phyloP scores from a whole-genome alignment of 768 basidiomycete genomes.

The Pleurotus pulmonarius region DNA sequence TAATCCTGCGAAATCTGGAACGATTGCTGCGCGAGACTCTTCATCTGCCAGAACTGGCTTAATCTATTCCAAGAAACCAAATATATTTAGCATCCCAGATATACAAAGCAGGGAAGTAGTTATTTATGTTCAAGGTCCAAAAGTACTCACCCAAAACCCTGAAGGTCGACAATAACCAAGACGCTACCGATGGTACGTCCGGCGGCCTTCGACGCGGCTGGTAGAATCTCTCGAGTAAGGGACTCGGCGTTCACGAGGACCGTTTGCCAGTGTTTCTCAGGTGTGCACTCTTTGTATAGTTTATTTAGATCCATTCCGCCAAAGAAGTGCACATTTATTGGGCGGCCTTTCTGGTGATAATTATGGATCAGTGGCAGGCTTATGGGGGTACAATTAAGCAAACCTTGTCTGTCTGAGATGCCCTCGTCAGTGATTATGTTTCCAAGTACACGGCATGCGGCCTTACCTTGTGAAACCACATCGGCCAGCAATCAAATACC shows the following conservation, averaged over 20 bases:
- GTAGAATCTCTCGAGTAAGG: conserved; percentile 62
- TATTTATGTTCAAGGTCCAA: too few species aligned
- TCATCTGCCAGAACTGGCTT: conserved; percentile 75
- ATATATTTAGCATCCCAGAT: too few species aligned
- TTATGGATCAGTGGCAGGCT: neutral
- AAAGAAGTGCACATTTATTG: conserved; percentile 64
- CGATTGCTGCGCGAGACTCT: conserved; percentile 52
- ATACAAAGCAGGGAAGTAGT: too few species aligned
- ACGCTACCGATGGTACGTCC: conserved; percentile 45
- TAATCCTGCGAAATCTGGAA: conserved; percentile 80
- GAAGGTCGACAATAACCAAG: conserved; percentile 67
- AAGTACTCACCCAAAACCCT: conserved; percentile 58
- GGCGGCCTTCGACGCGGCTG: conserved; percentile 56
- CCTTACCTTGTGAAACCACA: conserved; percentile 74
- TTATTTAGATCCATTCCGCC: conserved; percentile 55
- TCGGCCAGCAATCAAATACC: conserved; percentile 74
- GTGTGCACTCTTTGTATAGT: conserved; percentile 53
- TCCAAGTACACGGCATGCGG: neutral
- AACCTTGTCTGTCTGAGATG: conserved; percentile 66
- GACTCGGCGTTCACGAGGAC: conserved; percentile 65
- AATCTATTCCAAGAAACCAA: conserved; percentile 32
- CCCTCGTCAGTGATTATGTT: too few species aligned
- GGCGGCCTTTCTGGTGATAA: conserved; percentile 56
- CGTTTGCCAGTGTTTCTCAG: conserved; percentile 60
- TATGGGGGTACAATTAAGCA: conserved; percentile 8